A percentile compares a stretch with the other conserved stretches of the same genome.
These are phyloP conservation scores for Fraxinus sp. DNA, from an alignment of 305 asterid genomes.

Conservation along the genomic window DNA sequence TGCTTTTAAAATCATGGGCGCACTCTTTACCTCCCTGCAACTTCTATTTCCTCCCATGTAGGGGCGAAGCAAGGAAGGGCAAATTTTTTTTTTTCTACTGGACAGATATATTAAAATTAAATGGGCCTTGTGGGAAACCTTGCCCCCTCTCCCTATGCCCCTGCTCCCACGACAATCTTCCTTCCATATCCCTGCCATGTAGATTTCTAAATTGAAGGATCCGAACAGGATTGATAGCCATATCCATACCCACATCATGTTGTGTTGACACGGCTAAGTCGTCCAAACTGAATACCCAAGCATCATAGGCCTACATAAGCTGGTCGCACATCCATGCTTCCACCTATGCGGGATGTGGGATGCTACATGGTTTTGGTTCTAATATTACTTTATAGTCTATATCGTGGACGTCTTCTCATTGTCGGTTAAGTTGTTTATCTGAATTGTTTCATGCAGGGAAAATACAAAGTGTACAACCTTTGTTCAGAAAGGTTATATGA, in stretches of 20 bases:
- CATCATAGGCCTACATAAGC: neutral
- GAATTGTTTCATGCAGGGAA: constrained; percentile 57
- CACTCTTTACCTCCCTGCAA: neutral
- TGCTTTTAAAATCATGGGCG: neutral
- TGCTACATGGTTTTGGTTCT: constrained; percentile 6
- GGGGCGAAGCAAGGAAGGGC: too few relatives aligned
- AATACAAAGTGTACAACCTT: constrained; percentile 94
- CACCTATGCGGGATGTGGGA: neutral
- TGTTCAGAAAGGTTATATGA: constrained; percentile 96
- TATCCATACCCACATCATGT: neutral
- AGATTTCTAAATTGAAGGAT: neutral
- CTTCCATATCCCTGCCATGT: neutral
- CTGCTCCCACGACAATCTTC: neutral
- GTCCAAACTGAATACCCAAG: neutral
- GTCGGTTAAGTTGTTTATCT: neutral
- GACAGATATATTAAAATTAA: too few relatives aligned
- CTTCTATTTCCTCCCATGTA: neutral
- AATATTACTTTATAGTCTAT: constrained; percentile 6
- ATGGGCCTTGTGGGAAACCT: neutral
- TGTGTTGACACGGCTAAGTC: neutral
- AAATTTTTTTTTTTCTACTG: too few relatives aligned
- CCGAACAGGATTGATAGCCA: neutral
- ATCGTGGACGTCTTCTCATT: constrained; percentile 10
- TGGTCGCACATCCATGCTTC: neutral
- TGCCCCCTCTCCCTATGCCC: neutral